Evolutionary conservation across 495 filamentous ascomycete genomes (phyloP).

Genomic region (Chaetomidium leptoderma): DNA sequence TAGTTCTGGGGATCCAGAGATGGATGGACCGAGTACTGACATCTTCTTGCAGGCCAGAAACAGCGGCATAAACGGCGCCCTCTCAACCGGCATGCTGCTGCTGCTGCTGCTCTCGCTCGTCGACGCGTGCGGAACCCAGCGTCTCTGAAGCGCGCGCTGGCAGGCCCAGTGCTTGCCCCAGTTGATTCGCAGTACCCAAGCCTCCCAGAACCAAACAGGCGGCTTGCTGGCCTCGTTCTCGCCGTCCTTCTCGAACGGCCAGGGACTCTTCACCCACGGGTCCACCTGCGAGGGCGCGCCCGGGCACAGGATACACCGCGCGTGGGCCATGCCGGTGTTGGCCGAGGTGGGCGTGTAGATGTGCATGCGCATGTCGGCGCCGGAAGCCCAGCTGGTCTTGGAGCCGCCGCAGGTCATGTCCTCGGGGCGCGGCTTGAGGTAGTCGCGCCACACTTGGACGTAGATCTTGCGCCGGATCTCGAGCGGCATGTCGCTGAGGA

Average conservation of each 20-base stretch:
- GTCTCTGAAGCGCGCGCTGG: conserved; percentile 19
- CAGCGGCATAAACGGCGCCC: conserved; percentile 22
- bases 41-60: conserved; percentile 29
- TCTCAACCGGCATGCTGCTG: conserved; percentile 3
- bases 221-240: not conserved
- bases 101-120: too few species aligned
- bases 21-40: conserved; percentile 10
- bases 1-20: not conserved
- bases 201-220: conserved; percentile 20
- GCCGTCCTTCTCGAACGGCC: not conserved
- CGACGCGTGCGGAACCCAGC: conserved; percentile 14
- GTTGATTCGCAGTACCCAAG: conserved; percentile 16
- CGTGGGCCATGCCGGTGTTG: conserved; percentile 9
- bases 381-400: too few species aligned
- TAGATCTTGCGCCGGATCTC: conserved; percentile 29
- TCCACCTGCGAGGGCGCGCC: conserved; percentile 6
- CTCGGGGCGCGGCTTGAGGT: conserved; percentile 14
- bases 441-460: conserved; percentile 19
- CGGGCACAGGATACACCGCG: conserved; percentile 12
- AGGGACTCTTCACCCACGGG: not conserved
- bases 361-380: conserved; percentile 26
- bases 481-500: conserved; percentile 24
- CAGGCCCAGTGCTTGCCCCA: conserved; percentile 30
- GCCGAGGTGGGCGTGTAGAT: conserved; percentile 20
- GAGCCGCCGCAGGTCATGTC: not conserved